A percentile compares a stretch with the other conserved stretches of the same genome.
These are phyloP conservation scores for Capsicum baccatum DNA, from an alignment of 257 asterid genomes.

Conservation along the genomic window DNA sequence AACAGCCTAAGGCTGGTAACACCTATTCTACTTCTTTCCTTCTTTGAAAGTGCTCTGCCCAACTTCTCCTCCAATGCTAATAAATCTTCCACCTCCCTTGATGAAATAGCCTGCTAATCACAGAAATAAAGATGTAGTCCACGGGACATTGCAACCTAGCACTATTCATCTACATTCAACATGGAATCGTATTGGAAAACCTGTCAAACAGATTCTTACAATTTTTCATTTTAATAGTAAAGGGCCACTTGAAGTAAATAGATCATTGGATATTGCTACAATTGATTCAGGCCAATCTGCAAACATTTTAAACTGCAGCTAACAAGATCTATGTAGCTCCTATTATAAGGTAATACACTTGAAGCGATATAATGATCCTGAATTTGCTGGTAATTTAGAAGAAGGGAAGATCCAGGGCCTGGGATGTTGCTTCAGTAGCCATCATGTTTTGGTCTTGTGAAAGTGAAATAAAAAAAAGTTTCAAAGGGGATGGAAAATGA, in stretches of 20 bases:
- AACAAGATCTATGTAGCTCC: slow-evolving; percentile 14
- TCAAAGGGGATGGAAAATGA: slow-evolving; percentile 12
- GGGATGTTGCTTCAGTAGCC: slow-evolving; percentile 2
- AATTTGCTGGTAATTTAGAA: slow-evolving; percentile 2
- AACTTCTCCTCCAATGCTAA: slow-evolving; percentile 89
- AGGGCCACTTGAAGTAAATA: background rate
- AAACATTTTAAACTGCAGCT: slow-evolving; percentile 9
- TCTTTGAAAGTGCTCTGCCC: slow-evolving; percentile 84
- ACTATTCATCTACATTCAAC: slow-evolving; percentile 2
- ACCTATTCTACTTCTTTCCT: slow-evolving; percentile 89
- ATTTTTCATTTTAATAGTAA: background rate
- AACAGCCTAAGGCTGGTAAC: slow-evolving; percentile 90
- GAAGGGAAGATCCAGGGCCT: slow-evolving; percentile 11
- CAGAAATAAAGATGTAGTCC: slow-evolving; percentile 13
- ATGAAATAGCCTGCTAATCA: slow-evolving; percentile 68
- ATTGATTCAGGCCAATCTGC: slow-evolving; percentile 7
- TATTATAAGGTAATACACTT: slow-evolving; percentile 4
- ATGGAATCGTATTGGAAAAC: slow-evolving; percentile 40
- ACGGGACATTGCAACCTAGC: slow-evolving; percentile 9
- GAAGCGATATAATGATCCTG: slow-evolving; percentile 19
- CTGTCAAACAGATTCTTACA: slow-evolving; percentile 44
- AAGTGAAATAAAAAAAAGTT: slow-evolving; percentile 8
- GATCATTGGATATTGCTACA: background rate
- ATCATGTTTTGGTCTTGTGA: slow-evolving; percentile 17
- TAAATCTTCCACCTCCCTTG: slow-evolving; percentile 83